These are phyloP conservation scores for Teratosphaeria destructans DNA, from an alignment of 2,329 filamentous ascomycete species.

Conservation along the genomic window DNA sequence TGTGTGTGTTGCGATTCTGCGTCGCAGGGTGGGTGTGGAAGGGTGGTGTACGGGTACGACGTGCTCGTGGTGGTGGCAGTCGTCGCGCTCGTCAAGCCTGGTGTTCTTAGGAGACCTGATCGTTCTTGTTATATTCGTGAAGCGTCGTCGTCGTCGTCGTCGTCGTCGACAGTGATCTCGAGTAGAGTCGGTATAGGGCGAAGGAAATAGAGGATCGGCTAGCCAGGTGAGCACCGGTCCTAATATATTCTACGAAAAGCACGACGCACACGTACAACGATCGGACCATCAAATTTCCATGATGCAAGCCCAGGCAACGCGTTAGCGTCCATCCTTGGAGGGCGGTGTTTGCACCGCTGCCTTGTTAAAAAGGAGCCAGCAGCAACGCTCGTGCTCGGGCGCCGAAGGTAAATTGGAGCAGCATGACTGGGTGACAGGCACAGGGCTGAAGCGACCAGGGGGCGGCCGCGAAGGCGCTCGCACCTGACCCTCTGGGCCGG, in stretches of 20 bases:
- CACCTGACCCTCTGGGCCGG: neutral
- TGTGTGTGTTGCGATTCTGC: neutral
- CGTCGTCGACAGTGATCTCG: neutral
- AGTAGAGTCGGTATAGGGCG: neutral
- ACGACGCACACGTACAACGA: neutral
- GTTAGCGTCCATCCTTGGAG: neutral
- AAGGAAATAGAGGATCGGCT: neutral
- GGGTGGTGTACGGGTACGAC: neutral
- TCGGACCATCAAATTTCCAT: neutral
- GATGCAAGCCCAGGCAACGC: neutral
- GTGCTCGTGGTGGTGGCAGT: neutral
- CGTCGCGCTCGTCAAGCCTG: neutral
- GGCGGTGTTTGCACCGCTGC: neutral
- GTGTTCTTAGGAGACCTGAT: neutral
- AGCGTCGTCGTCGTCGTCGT: neutral
- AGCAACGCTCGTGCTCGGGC: neutral
- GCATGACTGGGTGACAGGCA: neutral
- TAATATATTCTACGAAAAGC: neutral
- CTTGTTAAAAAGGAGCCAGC: neutral
- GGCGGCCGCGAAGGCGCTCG: neutral
- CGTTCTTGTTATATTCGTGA: neutral
- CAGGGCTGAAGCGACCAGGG: neutral
- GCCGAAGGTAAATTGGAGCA: neutral
- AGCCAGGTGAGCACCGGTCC: neutral
- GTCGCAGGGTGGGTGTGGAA: neutral